phyloP scores from a whole-genome alignment of 2,329 filamentous ascomycete genomes.

The Alternaria ethzedia region DNA sequence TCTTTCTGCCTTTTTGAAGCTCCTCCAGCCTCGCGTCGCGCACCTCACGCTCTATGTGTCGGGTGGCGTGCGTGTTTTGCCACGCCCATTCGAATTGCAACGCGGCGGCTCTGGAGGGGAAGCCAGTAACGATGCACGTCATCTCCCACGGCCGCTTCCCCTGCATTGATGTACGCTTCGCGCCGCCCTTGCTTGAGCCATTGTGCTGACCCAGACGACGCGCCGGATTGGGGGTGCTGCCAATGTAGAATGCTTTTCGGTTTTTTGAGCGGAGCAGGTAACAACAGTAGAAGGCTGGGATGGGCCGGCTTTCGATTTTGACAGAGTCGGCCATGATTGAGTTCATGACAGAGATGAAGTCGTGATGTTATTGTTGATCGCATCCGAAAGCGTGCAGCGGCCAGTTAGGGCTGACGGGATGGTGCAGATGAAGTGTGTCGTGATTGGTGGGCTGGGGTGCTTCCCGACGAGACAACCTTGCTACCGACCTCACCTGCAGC shows the following conservation, averaged over 20 bases:
- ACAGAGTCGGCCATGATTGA: constrained; percentile 14
- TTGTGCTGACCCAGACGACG: constrained; percentile 91
- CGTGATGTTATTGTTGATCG: constrained; percentile 20
- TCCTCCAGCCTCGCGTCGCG: constrained; percentile 44
- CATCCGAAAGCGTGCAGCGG: constrained; percentile 18
- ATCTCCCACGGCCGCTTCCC: constrained; percentile 80
- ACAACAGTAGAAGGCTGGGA: constrained; percentile 91
- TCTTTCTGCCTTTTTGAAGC: constrained; percentile 37
- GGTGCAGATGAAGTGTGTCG: constrained; percentile 5
- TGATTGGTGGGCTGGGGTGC: constrained; percentile 22
- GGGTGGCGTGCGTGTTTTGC: constrained; percentile 80
- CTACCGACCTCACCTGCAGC: constrained; percentile 25
- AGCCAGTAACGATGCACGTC: constrained; percentile 83
- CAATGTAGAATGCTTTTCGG: constrained; percentile 78
- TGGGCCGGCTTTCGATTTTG: constrained; percentile 48
- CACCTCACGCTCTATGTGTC: constrained; percentile 69
- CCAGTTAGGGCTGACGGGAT: constrained; percentile 24
- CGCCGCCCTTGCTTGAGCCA: constrained; percentile 81
- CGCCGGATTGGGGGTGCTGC: constrained; percentile 87
- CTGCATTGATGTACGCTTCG: constrained; percentile 72
- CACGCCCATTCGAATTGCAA: constrained; percentile 98
- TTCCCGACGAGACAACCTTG: constrained; percentile 26
- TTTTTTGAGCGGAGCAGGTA: constrained; percentile 89
- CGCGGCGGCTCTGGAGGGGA: constrained; percentile 84
- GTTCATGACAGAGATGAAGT: constrained; percentile 1